Base-by-base conservation (phyloP, 1,139 yeast species). In the Barnettozyma hawaiiensis region DNA sequence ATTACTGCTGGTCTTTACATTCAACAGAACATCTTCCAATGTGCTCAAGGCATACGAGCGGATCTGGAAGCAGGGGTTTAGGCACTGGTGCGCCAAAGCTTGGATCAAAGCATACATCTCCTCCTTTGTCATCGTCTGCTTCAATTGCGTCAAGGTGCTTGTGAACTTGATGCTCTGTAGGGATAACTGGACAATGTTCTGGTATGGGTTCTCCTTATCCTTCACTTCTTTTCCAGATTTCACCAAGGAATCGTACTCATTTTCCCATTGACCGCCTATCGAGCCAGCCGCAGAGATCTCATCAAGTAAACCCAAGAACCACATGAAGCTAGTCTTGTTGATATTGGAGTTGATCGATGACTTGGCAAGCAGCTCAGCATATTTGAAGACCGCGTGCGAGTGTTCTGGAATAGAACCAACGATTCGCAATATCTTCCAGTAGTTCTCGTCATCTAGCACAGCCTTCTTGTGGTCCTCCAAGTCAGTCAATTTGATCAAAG, bases 271-370 rank as follows among this genome's bases (percentile, higher is more conserved):
- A 8, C 89, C 81, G 6, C 89, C 94, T 42, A 81, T 68, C 0
- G 95, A 89, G 3, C 95, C 95, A 37, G 82, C 76, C 1, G 90
- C 83, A 0, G 95, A 85, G 20, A 87, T 72, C 50, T 85, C 95
- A 59, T 86, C 95, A 35, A 86, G 64, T 20, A 85, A 64, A 1
- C 89, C 90, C 34, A 89, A 65, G 15, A 82, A 58, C 49, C 76
- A 70, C 74, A 82, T 75, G 53, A 77, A 84, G 54, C 81, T 84
- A 1, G 62, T 62, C 22, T 70, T 65, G 4, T 58, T 52, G 3
- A 72, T 62, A 2, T 18, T 16, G 3, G 28, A 4, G 24, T 40
- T 40, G 10, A 42, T 35, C 1, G 70, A 59, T 5, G 63, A 58
- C 7, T 62, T 61, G 4, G 80, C 57, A 8, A 80, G 53, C 1